Evolutionary conservation across 805 yeast species (phyloP), one percentile per base, ranked within the genome.

Genomic region (Myxozyma neotropica): DNA sequence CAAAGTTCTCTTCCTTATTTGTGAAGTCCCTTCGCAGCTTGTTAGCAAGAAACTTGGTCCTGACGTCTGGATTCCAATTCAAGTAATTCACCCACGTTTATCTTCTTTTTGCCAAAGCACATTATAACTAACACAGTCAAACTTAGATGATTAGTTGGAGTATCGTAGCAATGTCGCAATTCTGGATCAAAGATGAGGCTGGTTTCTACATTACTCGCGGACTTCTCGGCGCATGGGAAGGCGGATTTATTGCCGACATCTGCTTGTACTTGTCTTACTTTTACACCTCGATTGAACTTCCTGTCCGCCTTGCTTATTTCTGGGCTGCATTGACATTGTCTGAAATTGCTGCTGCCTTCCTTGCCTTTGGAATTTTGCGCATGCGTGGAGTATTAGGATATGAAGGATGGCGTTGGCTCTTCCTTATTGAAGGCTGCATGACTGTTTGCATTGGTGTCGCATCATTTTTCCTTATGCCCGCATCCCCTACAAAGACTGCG

Each of bases 11-110:
- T 85, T 86, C 67, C 70, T 85, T 53, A 66, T 73, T 23, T 81
- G 86, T 17, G 89, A 86, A 69, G 70, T 85, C 12, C 89, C 89
- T 0, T 83, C 88, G 1, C 88, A 85, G 68, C 74, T 85, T 63
- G 75, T 85, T 33, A 81, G 87, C n/a, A 85, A 86, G 70, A 77
- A 76, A 54, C 53, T 85, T 36, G 90, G 89, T 13, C 81, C 87
- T 2, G 88, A 84, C 67, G 66, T 76, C 26, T 83, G 86, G 81
- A 80, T 85, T 61, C 88, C 88, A 2, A 71, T 76, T 40, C 87
- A 85, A 67, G 58, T 55, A 23, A 27, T 53, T 39, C 8, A n/a
- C n/a, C n/a, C n/a, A n/a, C n/a, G n/a, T n/a, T n/a, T n/a, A 15
- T 15, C 24, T 8, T 31, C 40, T 12, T 21, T 17, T 19, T 29